A percentile compares a stretch with the other conserved stretches of the same genome.
These are phyloP conservation scores for Aspergillus sclerotioniger DNA, from an alignment of 495 filamentous ascomycete species.

Conservation along the genomic window DNA sequence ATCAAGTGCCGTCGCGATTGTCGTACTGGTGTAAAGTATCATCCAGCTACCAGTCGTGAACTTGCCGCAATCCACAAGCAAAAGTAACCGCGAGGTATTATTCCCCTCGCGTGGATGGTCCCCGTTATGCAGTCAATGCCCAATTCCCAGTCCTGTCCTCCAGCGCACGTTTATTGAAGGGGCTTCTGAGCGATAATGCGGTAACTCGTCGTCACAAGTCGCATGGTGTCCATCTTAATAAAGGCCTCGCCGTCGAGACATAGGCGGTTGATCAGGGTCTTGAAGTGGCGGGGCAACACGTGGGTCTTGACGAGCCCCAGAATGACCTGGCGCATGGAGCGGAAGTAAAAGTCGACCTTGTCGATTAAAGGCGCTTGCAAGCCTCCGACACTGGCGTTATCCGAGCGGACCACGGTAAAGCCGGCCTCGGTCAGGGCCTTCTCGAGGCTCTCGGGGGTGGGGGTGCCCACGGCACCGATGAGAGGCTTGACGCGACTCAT, in stretches of 20 bases:
- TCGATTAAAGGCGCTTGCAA: conserved; percentile 60
- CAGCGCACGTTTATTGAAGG: conserved; percentile 7
- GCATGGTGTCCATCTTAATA: conserved; percentile 61
- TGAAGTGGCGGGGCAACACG: conserved; percentile 57
- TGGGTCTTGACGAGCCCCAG: conserved; percentile 51
- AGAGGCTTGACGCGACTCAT: conserved; percentile 63
- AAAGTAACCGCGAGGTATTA: too few species aligned
- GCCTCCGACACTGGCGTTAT: conserved; percentile 58
- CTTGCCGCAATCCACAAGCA: too few species aligned
- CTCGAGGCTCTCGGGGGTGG: conserved; percentile 54
- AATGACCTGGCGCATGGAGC: conserved; percentile 53
- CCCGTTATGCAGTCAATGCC: too few species aligned
- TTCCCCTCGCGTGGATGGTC: too few species aligned
- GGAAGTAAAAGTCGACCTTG: conserved; percentile 60
- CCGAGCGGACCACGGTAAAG: conserved; percentile 51
- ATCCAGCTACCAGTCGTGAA: too few species aligned
- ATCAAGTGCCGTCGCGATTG: too few species aligned
- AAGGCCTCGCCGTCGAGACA: conserved; percentile 61
- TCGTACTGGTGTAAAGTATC: too few species aligned
- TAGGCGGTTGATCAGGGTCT: conserved; percentile 61
- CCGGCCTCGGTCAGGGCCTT: conserved; percentile 50
- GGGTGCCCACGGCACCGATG: conserved; percentile 62
- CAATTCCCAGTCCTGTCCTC: conserved; percentile 3
- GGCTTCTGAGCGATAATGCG: conserved; percentile 62
- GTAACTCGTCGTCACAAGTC: conserved; percentile 59